Base-by-base conservation (phyloP, 2,329 filamentous ascomycete species). In the Calonectria montana region DNA sequence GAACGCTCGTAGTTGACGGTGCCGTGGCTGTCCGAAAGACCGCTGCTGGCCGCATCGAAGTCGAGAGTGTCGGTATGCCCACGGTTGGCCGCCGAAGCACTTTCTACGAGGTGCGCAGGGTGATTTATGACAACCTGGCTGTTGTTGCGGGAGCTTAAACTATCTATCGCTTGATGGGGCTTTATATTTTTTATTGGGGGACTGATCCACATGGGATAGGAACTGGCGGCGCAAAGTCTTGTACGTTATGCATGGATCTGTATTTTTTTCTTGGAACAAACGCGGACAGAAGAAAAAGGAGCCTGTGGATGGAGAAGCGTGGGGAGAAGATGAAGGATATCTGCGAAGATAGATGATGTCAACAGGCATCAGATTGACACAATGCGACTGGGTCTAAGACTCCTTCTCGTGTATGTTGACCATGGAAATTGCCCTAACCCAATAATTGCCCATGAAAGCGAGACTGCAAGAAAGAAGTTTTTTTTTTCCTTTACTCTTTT, bases 81-180 rank as follows among this genome's bases (percentile, higher is more conserved):
- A 79, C 77, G 1, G 77, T 76, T 8, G 80, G 80, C n/a, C 76
- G 80, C 71, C 76, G 88, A 63, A 91, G 91, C 70, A 95, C 94
- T 41, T 97, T 98, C 80, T 94, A 95, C 80, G 94, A 94, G 65
- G 96, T 98, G 12, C 94, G 94, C 85, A 92, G 88, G 84, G 95
- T 94, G 83, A 97, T 99, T 75, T 99, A 99, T 82, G 94, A 97
- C 77, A 96, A 95, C 10, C 84, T 99, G 81, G 97, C 97, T 39
- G 94, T 98, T 71, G 96, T 99, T 75, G 93, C 93, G 18, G 94
- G 94, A 55, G 90, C 88, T 61, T 94, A 70, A 70, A 72, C 43
- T 55, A 39, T 39, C 43, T 55, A 39, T 39, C 12, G 12, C 31
- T 59, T 59, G 31, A 59, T 27, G 47, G 35, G 47, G 23, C 15